A percentile compares a stretch with the other conserved stretches of the same genome.
These are phyloP conservation scores for Gossypium stocksii DNA, from an alignment of 345 rosid genomes.

Conservation along the genomic window DNA sequence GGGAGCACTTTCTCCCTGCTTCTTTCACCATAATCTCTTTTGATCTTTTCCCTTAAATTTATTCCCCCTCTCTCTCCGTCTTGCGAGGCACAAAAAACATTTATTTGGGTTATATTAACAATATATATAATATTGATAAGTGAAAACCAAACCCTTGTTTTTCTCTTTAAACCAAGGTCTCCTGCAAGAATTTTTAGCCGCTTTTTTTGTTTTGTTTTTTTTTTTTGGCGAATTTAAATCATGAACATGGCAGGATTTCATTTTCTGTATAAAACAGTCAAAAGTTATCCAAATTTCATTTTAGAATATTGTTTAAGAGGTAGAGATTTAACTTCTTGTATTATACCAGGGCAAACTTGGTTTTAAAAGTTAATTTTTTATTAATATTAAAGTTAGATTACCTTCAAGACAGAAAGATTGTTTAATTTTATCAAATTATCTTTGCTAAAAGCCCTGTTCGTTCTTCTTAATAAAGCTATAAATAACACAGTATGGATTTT, in stretches of 20 bases:
- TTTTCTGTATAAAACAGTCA: background rate
- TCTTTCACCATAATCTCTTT: conserved; percentile 25
- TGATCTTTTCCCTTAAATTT: background rate
- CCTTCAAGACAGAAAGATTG: background rate
- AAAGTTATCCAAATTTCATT: background rate
- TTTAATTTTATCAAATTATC: background rate
- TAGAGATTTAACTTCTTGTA: background rate
- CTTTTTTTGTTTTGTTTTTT: background rate
- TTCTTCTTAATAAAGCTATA: background rate
- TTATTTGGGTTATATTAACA: background rate
- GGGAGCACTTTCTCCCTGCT: conserved; percentile 39
- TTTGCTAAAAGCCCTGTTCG: background rate
- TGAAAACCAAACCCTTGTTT: background rate
- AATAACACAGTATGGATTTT: background rate
- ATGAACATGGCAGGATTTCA: background rate
- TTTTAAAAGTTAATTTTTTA: background rate
- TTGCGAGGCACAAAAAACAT: background rate
- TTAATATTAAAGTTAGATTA: background rate
- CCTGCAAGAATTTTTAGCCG: background rate
- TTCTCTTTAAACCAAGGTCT: background rate
- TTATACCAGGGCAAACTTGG: background rate
- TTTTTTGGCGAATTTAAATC: background rate
- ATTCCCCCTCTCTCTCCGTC: background rate
- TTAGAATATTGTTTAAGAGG: background rate
- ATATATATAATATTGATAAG: no score